A percentile compares a stretch with the other conserved stretches of the same genome.
Evolutionary conservation across 2,329 filamentous ascomycete species (phyloP).

Genomic region (Fusarium nisikadoi): DNA sequence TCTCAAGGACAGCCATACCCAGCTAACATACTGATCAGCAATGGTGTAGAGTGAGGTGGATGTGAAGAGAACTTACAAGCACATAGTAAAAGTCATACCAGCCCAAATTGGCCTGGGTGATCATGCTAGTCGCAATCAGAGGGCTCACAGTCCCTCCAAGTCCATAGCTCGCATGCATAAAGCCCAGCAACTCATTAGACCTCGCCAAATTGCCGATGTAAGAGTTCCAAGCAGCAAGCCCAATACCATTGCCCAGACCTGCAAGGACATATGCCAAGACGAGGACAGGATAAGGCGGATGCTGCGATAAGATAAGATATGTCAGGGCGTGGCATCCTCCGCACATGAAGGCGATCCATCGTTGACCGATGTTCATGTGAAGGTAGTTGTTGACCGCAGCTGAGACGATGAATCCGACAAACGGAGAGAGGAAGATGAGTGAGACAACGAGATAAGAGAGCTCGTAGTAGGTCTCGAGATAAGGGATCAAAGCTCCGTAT

Average conservation of each 20-base stretch:
- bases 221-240: slow-evolving; percentile 65
- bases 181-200: slow-evolving; percentile 75
- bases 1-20: slow-evolving; percentile 1
- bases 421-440: slow-evolving; percentile 72
- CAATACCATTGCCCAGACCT: slow-evolving; percentile 76
- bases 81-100: slow-evolving; percentile 80
- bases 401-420: slow-evolving; percentile 71
- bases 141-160: slow-evolving; percentile 75
- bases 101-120: slow-evolving; percentile 66
- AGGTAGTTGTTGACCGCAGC: slow-evolving; percentile 68
- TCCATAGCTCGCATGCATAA: slow-evolving; percentile 76
- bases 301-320: slow-evolving; percentile 70
- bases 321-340: slow-evolving; percentile 69
- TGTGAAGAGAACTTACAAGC: slow-evolving; percentile 46
- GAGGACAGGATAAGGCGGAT: slow-evolving; percentile 75
- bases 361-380: slow-evolving; percentile 44
- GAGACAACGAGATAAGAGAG: slow-evolving; percentile 72
- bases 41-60: rapidly evolving
- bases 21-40: not conserved
- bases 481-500: slow-evolving; percentile 48
- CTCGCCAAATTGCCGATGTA: slow-evolving; percentile 73
- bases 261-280: slow-evolving; percentile 73
- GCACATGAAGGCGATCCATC: slow-evolving; percentile 70
- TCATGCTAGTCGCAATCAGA: slow-evolving; percentile 75
- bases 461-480: slow-evolving; percentile 62